phyloP scores from a whole-genome alignment of 441 rosid species.

The Capsella rubella region DNA sequence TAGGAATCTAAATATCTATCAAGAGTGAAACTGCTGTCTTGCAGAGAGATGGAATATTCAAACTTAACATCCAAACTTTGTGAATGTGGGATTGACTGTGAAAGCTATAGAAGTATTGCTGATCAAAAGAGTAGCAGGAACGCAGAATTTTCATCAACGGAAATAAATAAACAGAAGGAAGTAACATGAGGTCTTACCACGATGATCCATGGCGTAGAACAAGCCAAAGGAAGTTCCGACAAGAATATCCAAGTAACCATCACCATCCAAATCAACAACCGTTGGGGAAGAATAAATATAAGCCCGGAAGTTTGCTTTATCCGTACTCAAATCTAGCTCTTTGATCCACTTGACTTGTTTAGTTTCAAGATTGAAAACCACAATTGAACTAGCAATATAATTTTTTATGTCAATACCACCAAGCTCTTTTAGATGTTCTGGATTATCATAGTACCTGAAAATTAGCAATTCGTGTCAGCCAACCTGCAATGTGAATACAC shows the following conservation, averaged over 20 bases:
- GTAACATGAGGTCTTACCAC: conserved; percentile 59
- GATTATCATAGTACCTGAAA: conserved; percentile 93
- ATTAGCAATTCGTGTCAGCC: conserved; percentile 25
- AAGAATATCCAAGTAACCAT: conserved; percentile 97
- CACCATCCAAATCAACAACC: conserved; percentile 98
- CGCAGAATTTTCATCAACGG: not conserved
- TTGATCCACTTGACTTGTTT: conserved; percentile 95
- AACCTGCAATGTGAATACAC: conserved; percentile 23
- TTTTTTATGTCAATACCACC: conserved; percentile 89
- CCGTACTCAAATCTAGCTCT: conserved; percentile 89
- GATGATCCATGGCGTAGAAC: conserved; percentile 96
- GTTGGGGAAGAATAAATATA: conserved; percentile 95
- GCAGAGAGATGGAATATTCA: conserved; percentile 20
- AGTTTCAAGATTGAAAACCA: conserved; percentile 94
- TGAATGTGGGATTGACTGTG: conserved; percentile 2
- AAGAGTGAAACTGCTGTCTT: conserved; percentile 4
- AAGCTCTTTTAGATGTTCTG: conserved; percentile 86
- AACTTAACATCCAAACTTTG: not conserved
- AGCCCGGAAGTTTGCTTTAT: conserved; percentile 71
- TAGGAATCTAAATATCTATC: not conserved
- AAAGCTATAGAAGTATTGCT: conserved; percentile 23
- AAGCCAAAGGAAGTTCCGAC: conserved; percentile 98
- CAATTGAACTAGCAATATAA: conserved; percentile 87
- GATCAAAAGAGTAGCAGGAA: conserved; percentile 13
- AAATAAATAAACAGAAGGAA: conserved; percentile 8